Percentiles rank a stretch among this genome's conserved stretches.
phyloP scores from a whole-genome alignment of 1,284 basidiomycete species.

The Lignosus rhinocerotis region DNA sequence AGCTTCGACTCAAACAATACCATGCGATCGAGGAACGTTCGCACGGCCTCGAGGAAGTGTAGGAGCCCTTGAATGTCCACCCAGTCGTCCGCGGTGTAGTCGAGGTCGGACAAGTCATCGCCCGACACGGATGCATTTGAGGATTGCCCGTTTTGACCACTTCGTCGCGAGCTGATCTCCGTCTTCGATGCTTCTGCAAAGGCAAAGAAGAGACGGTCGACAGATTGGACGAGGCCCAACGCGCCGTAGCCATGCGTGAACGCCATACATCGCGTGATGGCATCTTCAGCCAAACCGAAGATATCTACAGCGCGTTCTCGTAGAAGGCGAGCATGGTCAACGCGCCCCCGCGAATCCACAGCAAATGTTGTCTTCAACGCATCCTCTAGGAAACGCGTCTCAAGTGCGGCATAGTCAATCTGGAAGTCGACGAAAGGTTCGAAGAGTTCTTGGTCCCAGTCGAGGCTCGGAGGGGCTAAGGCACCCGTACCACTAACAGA shows the following conservation, averaged over 20 bases:
- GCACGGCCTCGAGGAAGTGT: slow-evolving; percentile 80
- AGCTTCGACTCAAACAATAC: slow-evolving; percentile 70
- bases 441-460: slow-evolving; percentile 89
- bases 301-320: slow-evolving; percentile 73
- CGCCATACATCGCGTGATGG: slow-evolving; percentile 67
- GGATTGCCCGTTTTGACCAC: slow-evolving; percentile 27
- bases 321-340: slow-evolving; percentile 65
- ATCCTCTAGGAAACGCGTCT: slow-evolving; percentile 66
- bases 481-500: slow-evolving; percentile 31
- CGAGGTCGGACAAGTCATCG: slow-evolving; percentile 72
- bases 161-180: slow-evolving; percentile 47
- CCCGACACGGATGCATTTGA: slow-evolving; percentile 41
- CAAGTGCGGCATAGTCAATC: slow-evolving; percentile 76
- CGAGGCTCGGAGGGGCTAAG: slow-evolving; percentile 41
- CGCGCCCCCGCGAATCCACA: slow-evolving; percentile 23
- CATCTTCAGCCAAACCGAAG: slow-evolving; percentile 79
- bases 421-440: slow-evolving; percentile 92
- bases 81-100: slow-evolving; percentile 89
- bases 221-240: slow-evolving; percentile 67
- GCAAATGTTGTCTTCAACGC: slow-evolving; percentile 49
- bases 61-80: slow-evolving; percentile 78
- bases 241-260: slow-evolving; percentile 90
- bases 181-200: slow-evolving; percentile 70
- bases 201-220: slow-evolving; percentile 68
- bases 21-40: slow-evolving; percentile 69